Conservation (phyloP, 768 basidiomycete species). For the Rhizopogon vesiculosus region DNA sequence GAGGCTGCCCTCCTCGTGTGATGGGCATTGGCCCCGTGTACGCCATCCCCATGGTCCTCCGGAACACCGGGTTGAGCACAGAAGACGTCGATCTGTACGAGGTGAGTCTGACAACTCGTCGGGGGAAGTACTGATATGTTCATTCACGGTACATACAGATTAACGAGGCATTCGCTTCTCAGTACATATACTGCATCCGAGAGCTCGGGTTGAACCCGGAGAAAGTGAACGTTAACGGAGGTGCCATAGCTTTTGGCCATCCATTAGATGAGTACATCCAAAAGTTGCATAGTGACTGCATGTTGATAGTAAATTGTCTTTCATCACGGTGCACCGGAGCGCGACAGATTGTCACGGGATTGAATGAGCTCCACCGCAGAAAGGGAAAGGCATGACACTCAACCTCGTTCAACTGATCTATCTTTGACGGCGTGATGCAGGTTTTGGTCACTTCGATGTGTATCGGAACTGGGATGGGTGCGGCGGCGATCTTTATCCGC, state of each 20-base stretch:
- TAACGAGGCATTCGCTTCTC: constrained; percentile 89
- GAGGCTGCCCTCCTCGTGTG: constrained; percentile 71
- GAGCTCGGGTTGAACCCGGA: constrained; percentile 55
- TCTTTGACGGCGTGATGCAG: constrained; percentile 29
- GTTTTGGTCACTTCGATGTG: constrained; percentile 89
- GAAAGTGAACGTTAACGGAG: constrained; percentile 86
- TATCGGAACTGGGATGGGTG: constrained; percentile 90
- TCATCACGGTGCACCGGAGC: constrained; percentile 74
- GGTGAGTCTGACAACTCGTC: constrained; percentile 30
- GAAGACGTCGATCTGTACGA: constrained; percentile 79
- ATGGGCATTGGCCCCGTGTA: constrained; percentile 86
- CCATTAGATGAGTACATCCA: constrained; percentile 61
- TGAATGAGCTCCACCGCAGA: constrained; percentile 67
- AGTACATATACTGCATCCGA: constrained; percentile 71
- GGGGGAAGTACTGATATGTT: not conserved
- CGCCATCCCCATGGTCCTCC: constrained; percentile 78
- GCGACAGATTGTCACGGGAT: constrained; percentile 79
- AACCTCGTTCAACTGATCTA: constrained; percentile 1
- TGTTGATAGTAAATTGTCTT: constrained; percentile 10
- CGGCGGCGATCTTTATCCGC: constrained; percentile 67
- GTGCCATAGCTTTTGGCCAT: constrained; percentile 84
- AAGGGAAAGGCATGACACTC: constrained; percentile 52
- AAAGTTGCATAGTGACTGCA: not conserved
- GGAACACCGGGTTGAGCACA: constrained; percentile 57
- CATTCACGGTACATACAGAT: constrained; percentile 42